Base-by-base conservation (phyloP, 208 protist genomes). In the Leishmania major region DNA sequence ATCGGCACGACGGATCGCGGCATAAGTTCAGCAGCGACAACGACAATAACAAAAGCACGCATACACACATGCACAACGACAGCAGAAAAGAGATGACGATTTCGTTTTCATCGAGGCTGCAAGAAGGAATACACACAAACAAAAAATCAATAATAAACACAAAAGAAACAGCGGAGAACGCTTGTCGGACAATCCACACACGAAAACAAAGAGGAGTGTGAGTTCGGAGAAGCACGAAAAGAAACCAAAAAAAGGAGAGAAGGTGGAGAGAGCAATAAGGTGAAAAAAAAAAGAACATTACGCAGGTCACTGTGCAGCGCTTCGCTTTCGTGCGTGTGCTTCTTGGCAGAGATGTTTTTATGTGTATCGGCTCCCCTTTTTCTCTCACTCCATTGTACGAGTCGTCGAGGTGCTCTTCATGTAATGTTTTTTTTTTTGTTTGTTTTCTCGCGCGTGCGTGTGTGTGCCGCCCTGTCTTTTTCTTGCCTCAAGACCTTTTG, bases 21-120 rank as follows among this genome's bases (percentile, higher is more conserved):
- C 45, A 49, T 49, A 49, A 8, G 45, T 8, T 49, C 45, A 49
- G 45, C 45, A 49, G 45, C 45, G 8, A 49, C 45, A 11, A 49
- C 11, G 43, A 25, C 57, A 5, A 22, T 31, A 28, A 22, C 31
- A 59, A 31, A 31, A n/a, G 8, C 7, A 62, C 17, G 13, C 57
- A 59, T 11, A 17, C 53, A 25, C 13, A 25, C 7, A 25, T 31
- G 25, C 57, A 22, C 57, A 25, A n/a, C 25, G 57, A 62, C 57
- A 62, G 17, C 57, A 62, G 57, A 57, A 80, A 76, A 79, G 62
- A 84, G 60, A 31, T 86, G 31, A 25, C 13, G 70, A 45, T 45
- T 45, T 45, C 5, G 45, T 55, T 81, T 76, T 80, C 75, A 31
- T 28, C 25, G 22, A 28, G 25, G 57, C 6, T 19, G 22, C 57